phyloP scores from a whole-genome alignment of 106 monocot genomes.

The Dendrobium catenatum region DNA sequence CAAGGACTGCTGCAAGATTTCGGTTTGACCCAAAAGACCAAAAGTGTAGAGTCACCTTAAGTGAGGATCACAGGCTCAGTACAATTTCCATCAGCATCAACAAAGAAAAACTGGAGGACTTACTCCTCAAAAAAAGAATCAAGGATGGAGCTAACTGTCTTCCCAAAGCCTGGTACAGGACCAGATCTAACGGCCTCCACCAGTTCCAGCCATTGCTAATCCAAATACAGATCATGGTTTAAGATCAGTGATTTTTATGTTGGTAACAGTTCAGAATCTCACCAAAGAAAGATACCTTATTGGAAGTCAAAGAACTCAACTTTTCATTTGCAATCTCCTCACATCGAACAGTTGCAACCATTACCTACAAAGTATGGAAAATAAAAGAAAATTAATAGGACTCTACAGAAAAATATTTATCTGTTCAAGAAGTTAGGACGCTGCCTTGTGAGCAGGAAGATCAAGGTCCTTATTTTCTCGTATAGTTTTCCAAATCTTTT shows the following conservation, averaged over 20 bases:
- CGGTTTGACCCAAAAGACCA: too few relatives aligned
- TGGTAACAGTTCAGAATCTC: neutral
- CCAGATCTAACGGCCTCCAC: constrained; percentile 39
- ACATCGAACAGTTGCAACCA: constrained; percentile 59
- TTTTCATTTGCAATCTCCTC: constrained; percentile 61
- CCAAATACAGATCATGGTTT: neutral
- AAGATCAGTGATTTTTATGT: neutral
- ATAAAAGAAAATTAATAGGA: neutral
- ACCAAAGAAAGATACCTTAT: constrained; percentile 28
- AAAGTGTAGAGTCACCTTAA: too few relatives aligned
- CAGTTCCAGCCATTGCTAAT: constrained; percentile 49
- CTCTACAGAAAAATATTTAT: neutral
- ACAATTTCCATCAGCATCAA: too few relatives aligned
- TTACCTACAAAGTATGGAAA: constrained; percentile 26
- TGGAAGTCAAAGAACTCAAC: constrained; percentile 24
- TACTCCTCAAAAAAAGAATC: constrained; percentile 46
- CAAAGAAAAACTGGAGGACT: neutral
- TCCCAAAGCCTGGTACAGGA: constrained; percentile 47
- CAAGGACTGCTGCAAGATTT: too few relatives aligned
- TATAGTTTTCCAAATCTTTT: constrained; percentile 56
- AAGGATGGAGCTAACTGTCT: constrained; percentile 42
- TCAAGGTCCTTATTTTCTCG: constrained; percentile 58
- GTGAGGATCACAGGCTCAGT: too few relatives aligned
- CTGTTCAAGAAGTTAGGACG: neutral
- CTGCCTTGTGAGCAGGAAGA: constrained; percentile 64